Evolutionary conservation across 2,329 filamentous ascomycete species (phyloP), one percentile per base, ranked within the genome.

Genomic region (Alternaria viburni): DNA sequence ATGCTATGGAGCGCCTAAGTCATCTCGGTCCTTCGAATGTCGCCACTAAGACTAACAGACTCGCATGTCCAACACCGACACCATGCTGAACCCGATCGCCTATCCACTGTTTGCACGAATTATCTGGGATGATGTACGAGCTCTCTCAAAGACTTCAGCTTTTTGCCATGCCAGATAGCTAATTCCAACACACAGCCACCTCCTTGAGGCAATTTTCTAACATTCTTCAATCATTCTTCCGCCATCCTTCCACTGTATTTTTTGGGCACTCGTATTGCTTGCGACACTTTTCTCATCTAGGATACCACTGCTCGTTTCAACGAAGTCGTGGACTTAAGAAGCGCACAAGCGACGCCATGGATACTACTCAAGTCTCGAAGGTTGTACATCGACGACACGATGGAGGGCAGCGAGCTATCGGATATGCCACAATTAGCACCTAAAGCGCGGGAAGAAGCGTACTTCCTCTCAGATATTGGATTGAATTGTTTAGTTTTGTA

Each of bases 21-120:
- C 87, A 90, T 70, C 82, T 90, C 3, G 88, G 88, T 6, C 88
- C 88, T 0, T 89, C 87, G n/a, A 90, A 90, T 68, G 81, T 86
- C 15, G 88, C 88, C 23, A 87, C 83, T 66, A 82, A 85, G 47
- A 88, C 88, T 3, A 86, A 87, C 79, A 85, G 36, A 90, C 88
- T 8, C 86, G 88, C 43, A 89, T 87, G 6, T 15, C 1, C 30
- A 32, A 15, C 6, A 32, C 30, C 13, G 15, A 32, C 30, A n/a
- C n/a, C n/a, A n/a, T n/a, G n/a, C n/a, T n/a, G n/a, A n/a, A n/a
- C n/a, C n/a, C n/a, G n/a, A n/a, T n/a, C n/a, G n/a, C n/a, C n/a
- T n/a, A n/a, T n/a, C n/a, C n/a, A n/a, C n/a, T n/a, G n/a, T n/a
- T n/a, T n/a, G n/a, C n/a, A n/a, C n/a, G n/a, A n/a, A n/a, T n/a